phyloP scores from a whole-genome alignment of 192 early-diverging fungal species.

The Linnemannia exigua region DNA sequence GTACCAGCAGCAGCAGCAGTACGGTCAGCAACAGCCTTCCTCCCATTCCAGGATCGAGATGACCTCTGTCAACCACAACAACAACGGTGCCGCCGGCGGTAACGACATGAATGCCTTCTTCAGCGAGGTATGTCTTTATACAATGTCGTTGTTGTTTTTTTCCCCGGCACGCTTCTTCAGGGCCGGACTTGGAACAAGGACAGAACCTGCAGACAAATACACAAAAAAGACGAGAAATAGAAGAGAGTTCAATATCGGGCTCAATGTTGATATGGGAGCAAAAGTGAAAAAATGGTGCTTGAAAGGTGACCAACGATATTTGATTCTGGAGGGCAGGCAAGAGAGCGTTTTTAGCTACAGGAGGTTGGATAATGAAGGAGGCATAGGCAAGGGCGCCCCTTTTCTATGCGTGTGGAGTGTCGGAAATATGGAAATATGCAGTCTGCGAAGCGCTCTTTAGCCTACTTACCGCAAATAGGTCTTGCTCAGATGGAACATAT shows the following conservation, averaged over 20 bases:
- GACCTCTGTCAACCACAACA: constrained; percentile 30
- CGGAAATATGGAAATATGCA: not conserved
- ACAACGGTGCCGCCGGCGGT: constrained; percentile 11
- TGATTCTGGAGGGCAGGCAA: constrained; percentile 3
- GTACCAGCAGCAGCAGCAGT: constrained; percentile 46
- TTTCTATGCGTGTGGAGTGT: not conserved
- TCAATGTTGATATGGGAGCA: constrained; percentile 18
- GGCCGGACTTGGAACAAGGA: constrained; percentile 5
- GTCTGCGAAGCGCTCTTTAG: no score
- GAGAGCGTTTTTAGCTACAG: constrained; percentile 13
- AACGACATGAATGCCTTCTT: constrained; percentile 52
- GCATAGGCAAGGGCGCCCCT: constrained; percentile 12
- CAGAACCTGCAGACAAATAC: not conserved
- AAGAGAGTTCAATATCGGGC: constrained; percentile 28
- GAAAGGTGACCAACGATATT: constrained; percentile 15
- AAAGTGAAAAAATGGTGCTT: constrained; percentile 5
- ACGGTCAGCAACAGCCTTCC: constrained; percentile 31
- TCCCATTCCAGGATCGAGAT: constrained; percentile 46
- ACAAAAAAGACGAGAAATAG: constrained; percentile 7
- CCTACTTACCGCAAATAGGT: constrained; percentile 6
- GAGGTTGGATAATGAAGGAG: constrained; percentile 5
- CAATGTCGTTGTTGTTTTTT: not conserved
- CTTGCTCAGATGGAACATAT: constrained; percentile 1
- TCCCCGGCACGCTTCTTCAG: not conserved
- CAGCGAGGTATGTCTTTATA: constrained; percentile 33